These are phyloP conservation scores for Daldinia bambusicola DNA, from an alignment of 495 filamentous ascomycete genomes.

Conservation along the genomic window DNA sequence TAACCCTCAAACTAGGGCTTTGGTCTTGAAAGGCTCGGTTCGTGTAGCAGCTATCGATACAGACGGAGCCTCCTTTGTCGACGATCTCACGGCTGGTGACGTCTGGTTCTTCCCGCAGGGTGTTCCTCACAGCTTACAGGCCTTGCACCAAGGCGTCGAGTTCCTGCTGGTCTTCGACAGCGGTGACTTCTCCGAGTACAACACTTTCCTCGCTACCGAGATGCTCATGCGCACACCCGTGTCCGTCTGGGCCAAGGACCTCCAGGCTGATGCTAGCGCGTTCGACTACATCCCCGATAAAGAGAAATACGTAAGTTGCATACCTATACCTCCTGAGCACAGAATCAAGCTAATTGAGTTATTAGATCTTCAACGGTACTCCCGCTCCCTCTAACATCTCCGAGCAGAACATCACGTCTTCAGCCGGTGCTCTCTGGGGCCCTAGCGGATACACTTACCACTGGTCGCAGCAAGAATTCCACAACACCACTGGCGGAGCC, in stretches of 20 bases:
- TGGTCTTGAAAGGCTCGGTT: constrained; percentile 72
- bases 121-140: constrained; percentile 75
- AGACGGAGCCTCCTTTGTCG: constrained; percentile 70
- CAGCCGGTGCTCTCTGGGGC: constrained; percentile 65
- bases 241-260: constrained; percentile 71
- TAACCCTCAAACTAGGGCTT: constrained; percentile 42
- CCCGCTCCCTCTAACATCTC: constrained; percentile 68
- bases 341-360: constrained; percentile 8
- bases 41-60: constrained; percentile 70
- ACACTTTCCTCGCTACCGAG: constrained; percentile 74
- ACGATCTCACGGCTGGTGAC: constrained; percentile 73
- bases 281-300: constrained; percentile 68
- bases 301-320: constrained; percentile 62
- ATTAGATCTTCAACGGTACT: constrained; percentile 71
- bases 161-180: constrained; percentile 78
- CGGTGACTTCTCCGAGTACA: constrained; percentile 74
- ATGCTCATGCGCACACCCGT: constrained; percentile 70
- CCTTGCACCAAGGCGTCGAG: constrained; percentile 69
- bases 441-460: constrained; percentile 71
- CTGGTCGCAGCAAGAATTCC: constrained; percentile 69
- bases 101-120: constrained; percentile 77
- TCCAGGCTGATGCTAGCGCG: constrained; percentile 63
- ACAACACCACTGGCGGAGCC: constrained; percentile 67
- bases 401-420: constrained; percentile 69
- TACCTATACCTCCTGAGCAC: neutral